Evolutionary conservation across 2,329 filamentous ascomycete species (phyloP).

Genomic region (Fusarium coicis): DNA sequence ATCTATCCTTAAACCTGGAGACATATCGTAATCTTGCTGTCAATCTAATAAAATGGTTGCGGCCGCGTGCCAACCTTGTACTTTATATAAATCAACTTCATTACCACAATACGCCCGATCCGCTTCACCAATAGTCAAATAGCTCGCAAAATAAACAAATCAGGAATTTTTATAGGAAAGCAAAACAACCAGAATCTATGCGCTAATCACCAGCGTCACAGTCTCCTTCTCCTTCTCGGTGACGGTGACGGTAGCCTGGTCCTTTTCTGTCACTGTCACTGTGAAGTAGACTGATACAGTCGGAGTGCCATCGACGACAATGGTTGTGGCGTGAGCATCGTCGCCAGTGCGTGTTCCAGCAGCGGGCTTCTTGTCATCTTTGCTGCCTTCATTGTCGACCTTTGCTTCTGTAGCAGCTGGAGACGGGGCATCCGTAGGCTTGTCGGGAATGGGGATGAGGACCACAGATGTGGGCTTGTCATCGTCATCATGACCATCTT

Average conservation of each 20-base stretch:
- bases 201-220: slow-evolving; percentile 47
- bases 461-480: slow-evolving; percentile 38
- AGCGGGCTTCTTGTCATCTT: slow-evolving; percentile 17
- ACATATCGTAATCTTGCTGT: neutral
- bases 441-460: slow-evolving; percentile 44
- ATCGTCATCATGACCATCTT: neutral
- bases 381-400: neutral
- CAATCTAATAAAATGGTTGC: slow-evolving; percentile 1
- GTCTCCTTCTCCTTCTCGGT: slow-evolving; percentile 48
- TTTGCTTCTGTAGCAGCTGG: slow-evolving; percentile 31
- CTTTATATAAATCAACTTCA: slow-evolving; percentile 25
- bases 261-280: slow-evolving; percentile 50
- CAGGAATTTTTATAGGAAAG: neutral
- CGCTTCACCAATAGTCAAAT: neutral
- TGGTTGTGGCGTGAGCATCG: slow-evolving; percentile 34
- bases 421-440: slow-evolving; percentile 18
- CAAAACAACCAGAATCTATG: slow-evolving; percentile 18
- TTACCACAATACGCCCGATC: slow-evolving; percentile 32
- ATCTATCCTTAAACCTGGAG: neutral
- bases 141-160: neutral
- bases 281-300: slow-evolving; percentile 52
- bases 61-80: neutral
- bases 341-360: slow-evolving; percentile 21
- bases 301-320: slow-evolving; percentile 47
- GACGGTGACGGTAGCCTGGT: slow-evolving; percentile 48